Conservation (phyloP, 2,329 filamentous ascomycete genomes). For the Xenoacremonium recifei region DNA sequence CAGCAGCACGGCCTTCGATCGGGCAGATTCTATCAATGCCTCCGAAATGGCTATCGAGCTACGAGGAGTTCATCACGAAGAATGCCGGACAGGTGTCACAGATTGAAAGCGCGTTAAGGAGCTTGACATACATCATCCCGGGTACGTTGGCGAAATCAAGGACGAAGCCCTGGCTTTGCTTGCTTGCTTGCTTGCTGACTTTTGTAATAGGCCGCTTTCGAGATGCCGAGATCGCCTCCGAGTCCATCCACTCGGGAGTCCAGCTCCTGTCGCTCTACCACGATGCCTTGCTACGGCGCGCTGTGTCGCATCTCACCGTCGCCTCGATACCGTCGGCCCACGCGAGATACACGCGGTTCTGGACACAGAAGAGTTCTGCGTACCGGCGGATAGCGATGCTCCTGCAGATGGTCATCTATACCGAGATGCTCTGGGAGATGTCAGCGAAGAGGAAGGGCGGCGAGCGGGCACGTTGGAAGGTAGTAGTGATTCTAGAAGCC, state of each 20-base stretch:
- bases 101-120: constrained; percentile 90
- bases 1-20: constrained; percentile 22
- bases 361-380: constrained; percentile 60
- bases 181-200: too few relatives aligned
- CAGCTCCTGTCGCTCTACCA: constrained; percentile 92
- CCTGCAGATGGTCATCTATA: constrained; percentile 90
- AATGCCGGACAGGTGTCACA: constrained; percentile 92
- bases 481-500: constrained; percentile 80
- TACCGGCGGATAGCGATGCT: constrained; percentile 81
- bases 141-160: constrained; percentile 57
- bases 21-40: constrained; percentile 53
- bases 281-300: constrained; percentile 75
- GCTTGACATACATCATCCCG: constrained; percentile 93
- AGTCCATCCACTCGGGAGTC: constrained; percentile 84
- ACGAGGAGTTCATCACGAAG: constrained; percentile 89
- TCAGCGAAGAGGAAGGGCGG: constrained; percentile 82
- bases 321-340: constrained; percentile 56
- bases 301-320: constrained; percentile 58
- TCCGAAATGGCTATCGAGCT: constrained; percentile 66
- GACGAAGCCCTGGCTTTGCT: not conserved
- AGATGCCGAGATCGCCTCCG: constrained; percentile 92
- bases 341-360: constrained; percentile 66
- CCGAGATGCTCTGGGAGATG: constrained; percentile 97
- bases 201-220: constrained; percentile 79
- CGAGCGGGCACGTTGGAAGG: constrained; percentile 77